Evolutionary conservation across 148 eudicot species (phyloP).

Genomic region (Fagopyrum tataricum): DNA sequence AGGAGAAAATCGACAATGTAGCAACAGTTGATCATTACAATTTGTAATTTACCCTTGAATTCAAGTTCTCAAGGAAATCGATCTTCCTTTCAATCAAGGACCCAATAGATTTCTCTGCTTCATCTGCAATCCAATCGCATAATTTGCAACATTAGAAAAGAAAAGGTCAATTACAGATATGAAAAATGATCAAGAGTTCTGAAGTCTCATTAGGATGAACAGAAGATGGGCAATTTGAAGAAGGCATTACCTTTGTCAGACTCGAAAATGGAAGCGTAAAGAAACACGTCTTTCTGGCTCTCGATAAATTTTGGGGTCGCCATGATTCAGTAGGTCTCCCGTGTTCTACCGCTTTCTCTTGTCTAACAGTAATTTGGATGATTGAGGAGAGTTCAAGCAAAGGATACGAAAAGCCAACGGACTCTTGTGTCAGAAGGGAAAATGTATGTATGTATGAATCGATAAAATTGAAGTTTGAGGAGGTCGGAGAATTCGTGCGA

Average conservation of each 20-base stretch:
- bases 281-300: slow-evolving; percentile 42
- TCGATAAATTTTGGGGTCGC: slow-evolving; percentile 43
- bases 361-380: background rate
- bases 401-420: background rate
- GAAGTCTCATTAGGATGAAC: background rate
- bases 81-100: slow-evolving; percentile 74
- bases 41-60: slow-evolving; percentile 45
- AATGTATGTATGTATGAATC: background rate
- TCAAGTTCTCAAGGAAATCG: slow-evolving; percentile 67
- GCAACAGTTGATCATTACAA: background rate
- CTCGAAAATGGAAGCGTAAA: slow-evolving; percentile 51
- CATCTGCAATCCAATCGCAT: slow-evolving; percentile 32
- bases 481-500: background rate
- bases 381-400: background rate
- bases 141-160: background rate
- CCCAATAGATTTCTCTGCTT: slow-evolving; percentile 50
- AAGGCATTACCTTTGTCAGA: slow-evolving; percentile 34
- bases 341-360: background rate
- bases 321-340: slow-evolving; percentile 29
- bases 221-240: background rate
- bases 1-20: background rate
- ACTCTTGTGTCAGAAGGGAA: background rate
- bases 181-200: background rate
- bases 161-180: background rate
- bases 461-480: background rate